Evolutionary conservation across 2,329 filamentous ascomycete genomes (phyloP).

Genomic region (Leptoxyphium fumago): DNA sequence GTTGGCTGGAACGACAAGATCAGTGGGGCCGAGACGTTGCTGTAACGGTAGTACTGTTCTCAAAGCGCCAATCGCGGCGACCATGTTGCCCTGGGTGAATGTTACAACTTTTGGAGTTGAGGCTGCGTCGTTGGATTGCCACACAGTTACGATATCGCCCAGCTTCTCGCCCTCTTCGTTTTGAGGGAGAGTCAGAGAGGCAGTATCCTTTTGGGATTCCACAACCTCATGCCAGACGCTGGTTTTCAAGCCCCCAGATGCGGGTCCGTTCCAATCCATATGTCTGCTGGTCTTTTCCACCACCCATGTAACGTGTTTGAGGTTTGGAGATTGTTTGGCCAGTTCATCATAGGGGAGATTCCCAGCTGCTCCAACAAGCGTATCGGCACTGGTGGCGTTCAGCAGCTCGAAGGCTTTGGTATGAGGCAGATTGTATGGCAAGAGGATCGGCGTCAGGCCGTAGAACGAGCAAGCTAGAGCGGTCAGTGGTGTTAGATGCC

Average conservation of each 20-base stretch:
- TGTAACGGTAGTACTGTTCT: slow-evolving; percentile 59
- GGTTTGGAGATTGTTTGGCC: slow-evolving; percentile 49
- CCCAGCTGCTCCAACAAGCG: slow-evolving; percentile 71
- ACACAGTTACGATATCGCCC: slow-evolving; percentile 47
- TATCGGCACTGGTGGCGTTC: slow-evolving; percentile 58
- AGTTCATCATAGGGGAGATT: slow-evolving; percentile 69
- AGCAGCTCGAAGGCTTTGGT: slow-evolving; percentile 58
- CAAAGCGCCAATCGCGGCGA: slow-evolving; percentile 70
- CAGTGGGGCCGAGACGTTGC: slow-evolving; percentile 58
- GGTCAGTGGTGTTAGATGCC: too few species aligned
- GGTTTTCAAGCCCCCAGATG: slow-evolving; percentile 63
- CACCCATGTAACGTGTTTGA: slow-evolving; percentile 79
- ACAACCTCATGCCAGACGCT: slow-evolving; percentile 89
- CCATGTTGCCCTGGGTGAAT: slow-evolving; percentile 73
- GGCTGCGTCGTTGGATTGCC: slow-evolving; percentile 38
- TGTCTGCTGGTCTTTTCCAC: slow-evolving; percentile 81
- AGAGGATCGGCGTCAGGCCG: slow-evolving; percentile 65
- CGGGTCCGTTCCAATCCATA: slow-evolving; percentile 88
- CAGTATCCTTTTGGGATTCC: slow-evolving; percentile 47
- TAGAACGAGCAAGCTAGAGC: slow-evolving; percentile 68
- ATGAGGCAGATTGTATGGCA: slow-evolving; percentile 67
- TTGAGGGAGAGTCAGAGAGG: slow-evolving; percentile 49
- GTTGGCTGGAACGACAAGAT: slow-evolving; percentile 76
- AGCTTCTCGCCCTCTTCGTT: slow-evolving; percentile 38
- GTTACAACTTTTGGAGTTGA: slow-evolving; percentile 55